Evolutionary conservation across 176 grass and related monocot genomes (phyloP).

Genomic region (Zoysia japonica): DNA sequence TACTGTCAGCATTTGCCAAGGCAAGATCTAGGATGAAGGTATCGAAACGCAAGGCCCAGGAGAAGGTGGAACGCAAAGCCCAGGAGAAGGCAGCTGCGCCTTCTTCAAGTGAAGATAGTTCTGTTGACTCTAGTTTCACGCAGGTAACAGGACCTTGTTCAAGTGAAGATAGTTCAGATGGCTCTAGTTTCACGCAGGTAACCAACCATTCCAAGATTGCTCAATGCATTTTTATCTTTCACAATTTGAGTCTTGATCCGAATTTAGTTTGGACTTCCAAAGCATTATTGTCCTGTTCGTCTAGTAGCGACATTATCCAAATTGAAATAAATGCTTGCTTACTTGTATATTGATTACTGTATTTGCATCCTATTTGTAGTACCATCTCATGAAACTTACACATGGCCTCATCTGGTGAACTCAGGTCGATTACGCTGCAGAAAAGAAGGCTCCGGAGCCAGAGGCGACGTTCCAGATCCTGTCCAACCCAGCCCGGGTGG

Average conservation of each 20-base stretch:
- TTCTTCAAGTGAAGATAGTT: slow-evolving; percentile 33
- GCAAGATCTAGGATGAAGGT: slow-evolving; percentile 75
- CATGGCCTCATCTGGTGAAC: background rate
- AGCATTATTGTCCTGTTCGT: background rate
- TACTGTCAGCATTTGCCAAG: slow-evolving; percentile 78
- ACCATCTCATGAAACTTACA: background rate
- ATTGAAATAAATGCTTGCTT: background rate
- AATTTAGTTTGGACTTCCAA: background rate
- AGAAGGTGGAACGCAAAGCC: slow-evolving; percentile 67
- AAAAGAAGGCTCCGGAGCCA: slow-evolving; percentile 61
- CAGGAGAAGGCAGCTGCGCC: slow-evolving; percentile 49
- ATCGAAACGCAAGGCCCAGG: slow-evolving; percentile 58
- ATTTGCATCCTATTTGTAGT: background rate
- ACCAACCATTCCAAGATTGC: background rate
- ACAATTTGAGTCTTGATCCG: background rate
- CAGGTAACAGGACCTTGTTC: slow-evolving; percentile 48
- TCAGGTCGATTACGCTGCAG: slow-evolving; percentile 57
- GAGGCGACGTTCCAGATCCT: slow-evolving; percentile 60
- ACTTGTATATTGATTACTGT: background rate
- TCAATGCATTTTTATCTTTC: background rate
- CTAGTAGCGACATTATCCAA: background rate
- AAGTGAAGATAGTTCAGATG: slow-evolving; percentile 32
- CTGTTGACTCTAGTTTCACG: slow-evolving; percentile 49
- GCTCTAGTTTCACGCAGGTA: slow-evolving; percentile 69
- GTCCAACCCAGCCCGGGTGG: slow-evolving; percentile 68